Evolutionary conservation across 2,329 filamentous ascomycete species (phyloP).

Genomic region (Epicoccum nigrum): DNA sequence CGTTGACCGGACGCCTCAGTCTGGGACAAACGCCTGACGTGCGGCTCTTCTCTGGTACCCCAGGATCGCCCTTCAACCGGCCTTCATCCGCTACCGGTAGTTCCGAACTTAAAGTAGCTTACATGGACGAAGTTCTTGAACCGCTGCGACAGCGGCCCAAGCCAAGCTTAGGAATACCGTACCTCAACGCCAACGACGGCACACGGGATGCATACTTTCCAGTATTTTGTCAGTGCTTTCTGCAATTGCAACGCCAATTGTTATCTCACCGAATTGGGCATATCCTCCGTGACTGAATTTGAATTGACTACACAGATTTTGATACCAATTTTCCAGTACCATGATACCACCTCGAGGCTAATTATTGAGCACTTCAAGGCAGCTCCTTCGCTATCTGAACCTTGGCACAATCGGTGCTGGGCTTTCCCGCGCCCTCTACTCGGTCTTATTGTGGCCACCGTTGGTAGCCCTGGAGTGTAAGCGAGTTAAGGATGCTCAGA

Average conservation of each 20-base stretch:
- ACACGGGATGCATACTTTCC: not conserved
- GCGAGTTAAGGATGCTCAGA: not conserved
- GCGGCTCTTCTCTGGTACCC: slow-evolving; percentile 8
- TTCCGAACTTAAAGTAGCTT: not conserved
- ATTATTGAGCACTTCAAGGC: not conserved
- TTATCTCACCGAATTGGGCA: slow-evolving; percentile 11
- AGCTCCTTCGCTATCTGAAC: slow-evolving; percentile 10
- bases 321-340: slow-evolving; percentile 18
- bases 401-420: slow-evolving; percentile 12
- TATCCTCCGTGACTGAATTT: slow-evolving; percentile 5
- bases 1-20: slow-evolving; percentile 22
- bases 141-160: not conserved
- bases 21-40: slow-evolving; percentile 18
- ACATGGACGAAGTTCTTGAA: not conserved
- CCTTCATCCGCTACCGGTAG: not conserved
- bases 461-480: too few species aligned
- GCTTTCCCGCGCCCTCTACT: slow-evolving; percentile 14
- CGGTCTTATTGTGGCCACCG: not conserved
- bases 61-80: slow-evolving; percentile 3
- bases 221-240: not conserved
- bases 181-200: not conserved
- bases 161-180: too few species aligned
- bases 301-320: not conserved
- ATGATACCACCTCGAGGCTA: slow-evolving; percentile 14
- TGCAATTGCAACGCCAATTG: slow-evolving; percentile 5